A percentile compares a stretch with the other conserved stretches of the same genome.
phyloP scores from a whole-genome alignment of 2,329 filamentous ascomycete species.

The Tolypocladium ophioglossoides region DNA sequence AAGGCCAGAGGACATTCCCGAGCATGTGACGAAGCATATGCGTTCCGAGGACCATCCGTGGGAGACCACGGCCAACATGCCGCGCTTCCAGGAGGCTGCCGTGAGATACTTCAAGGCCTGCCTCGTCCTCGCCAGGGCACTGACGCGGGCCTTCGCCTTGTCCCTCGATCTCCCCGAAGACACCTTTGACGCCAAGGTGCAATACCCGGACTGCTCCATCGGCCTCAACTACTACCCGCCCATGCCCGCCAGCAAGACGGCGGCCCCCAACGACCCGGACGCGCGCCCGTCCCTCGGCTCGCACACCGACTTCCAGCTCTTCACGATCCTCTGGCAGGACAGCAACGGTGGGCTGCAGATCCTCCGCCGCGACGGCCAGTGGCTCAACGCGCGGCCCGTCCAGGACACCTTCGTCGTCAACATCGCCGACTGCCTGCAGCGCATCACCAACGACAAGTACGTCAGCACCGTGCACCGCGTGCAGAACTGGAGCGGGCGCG shows the following conservation, averaged over 20 bases:
- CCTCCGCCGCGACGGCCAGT: constrained; percentile 24
- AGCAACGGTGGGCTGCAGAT: constrained; percentile 31
- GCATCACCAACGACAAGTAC: constrained; percentile 38
- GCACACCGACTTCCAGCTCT: constrained; percentile 43
- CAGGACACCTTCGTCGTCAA: constrained; percentile 38
- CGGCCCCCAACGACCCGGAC: background rate
- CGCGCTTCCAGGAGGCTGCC: constrained; percentile 34
- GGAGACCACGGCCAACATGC: constrained; percentile 36
- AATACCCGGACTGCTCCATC: constrained; percentile 35
- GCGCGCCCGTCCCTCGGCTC: constrained; percentile 31
- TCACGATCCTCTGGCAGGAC: constrained; percentile 37
- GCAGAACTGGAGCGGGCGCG: constrained; percentile 26
- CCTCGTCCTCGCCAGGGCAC: constrained; percentile 36
- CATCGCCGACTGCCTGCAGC: constrained; percentile 38
- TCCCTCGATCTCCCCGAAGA: constrained; percentile 41
- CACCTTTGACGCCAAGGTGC: constrained; percentile 43
- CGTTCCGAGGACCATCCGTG: constrained; percentile 34
- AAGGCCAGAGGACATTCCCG: constrained; percentile 29
- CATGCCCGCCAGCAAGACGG: constrained; percentile 1
- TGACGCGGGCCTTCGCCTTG: constrained; percentile 43
- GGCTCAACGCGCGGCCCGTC: constrained; percentile 29
- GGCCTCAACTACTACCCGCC: constrained; percentile 31
- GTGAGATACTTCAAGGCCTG: constrained; percentile 37
- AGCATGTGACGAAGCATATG: constrained; percentile 29
- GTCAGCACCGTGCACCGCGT: constrained; percentile 38